A percentile compares a stretch with the other conserved stretches of the same genome.
Evolutionary conservation across 1,284 basidiomycete species (phyloP).

Genomic region (Filobasidium uniguttulatum): DNA sequence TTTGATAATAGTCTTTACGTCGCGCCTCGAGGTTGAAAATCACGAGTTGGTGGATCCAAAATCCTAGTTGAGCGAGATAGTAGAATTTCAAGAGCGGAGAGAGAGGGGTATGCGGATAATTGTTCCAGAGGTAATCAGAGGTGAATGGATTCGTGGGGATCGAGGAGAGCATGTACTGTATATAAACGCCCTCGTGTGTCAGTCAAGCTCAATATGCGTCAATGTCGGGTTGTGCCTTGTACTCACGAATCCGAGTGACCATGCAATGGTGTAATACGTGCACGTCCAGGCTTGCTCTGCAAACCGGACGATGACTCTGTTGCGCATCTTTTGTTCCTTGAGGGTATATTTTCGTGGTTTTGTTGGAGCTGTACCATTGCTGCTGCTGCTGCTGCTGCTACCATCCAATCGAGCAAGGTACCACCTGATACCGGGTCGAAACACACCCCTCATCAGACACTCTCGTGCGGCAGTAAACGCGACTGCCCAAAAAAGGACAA

Average conservation of each 20-base stretch:
- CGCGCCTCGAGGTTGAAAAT: conserved; percentile 86
- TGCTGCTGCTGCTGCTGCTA: conserved; percentile 6
- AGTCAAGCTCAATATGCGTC: neutral
- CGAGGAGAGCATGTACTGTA: conserved; percentile 61
- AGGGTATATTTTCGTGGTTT: conserved; percentile 11
- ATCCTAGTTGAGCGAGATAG: conserved; percentile 81
- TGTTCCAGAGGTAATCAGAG: conserved; percentile 58
- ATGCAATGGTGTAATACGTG: conserved; percentile 64
- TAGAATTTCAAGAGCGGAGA: conserved; percentile 73
- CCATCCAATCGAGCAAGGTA: conserved; percentile 39
- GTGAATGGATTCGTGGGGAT: conserved; percentile 56
- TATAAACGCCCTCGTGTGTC: neutral
- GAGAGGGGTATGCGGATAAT: conserved; percentile 69
- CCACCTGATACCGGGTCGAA: conserved; percentile 64
- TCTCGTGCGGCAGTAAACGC: conserved; percentile 68
- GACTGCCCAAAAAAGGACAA: conserved; percentile 58
- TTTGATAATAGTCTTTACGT: conserved; percentile 85
- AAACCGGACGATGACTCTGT: conserved; percentile 66
- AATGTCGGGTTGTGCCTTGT: neutral
- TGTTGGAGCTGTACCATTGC: neutral
- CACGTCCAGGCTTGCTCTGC: conserved; percentile 89
- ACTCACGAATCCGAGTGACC: conserved; percentile 70
- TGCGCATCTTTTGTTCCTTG: conserved; percentile 31
- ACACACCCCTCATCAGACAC: conserved; percentile 51
- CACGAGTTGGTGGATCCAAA: conserved; percentile 83